phyloP scores from a whole-genome alignment of 331 rosid genomes.

The Spiraea crenata region DNA sequence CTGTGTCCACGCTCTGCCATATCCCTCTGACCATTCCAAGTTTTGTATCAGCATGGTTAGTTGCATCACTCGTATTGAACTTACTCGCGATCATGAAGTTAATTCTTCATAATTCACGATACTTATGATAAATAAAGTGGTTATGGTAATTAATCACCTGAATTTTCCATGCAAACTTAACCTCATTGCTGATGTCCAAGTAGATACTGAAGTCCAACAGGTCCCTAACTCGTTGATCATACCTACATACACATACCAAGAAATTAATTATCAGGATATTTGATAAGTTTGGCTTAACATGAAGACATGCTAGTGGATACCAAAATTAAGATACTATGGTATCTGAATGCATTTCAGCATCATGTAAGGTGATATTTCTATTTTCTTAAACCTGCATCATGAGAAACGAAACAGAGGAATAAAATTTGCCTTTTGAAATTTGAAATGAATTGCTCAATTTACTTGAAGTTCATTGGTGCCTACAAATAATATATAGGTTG shows the following conservation, averaged over 20 bases:
- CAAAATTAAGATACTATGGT: too few species aligned
- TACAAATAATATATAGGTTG: too few species aligned
- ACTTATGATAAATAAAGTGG: background rate
- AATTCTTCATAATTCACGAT: background rate
- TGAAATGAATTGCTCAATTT: too few species aligned
- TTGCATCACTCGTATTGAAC: background rate
- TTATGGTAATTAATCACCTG: constrained; percentile 48
- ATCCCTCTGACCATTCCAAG: constrained; percentile 62
- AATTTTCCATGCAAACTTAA: constrained; percentile 98
- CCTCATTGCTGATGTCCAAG: constrained; percentile 98
- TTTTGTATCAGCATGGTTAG: constrained; percentile 15
- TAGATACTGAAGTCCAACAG: constrained; percentile 96
- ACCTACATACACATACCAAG: constrained; percentile 42
- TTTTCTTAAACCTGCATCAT: too few species aligned
- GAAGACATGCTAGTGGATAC: too few species aligned
- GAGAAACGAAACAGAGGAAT: too few species aligned
- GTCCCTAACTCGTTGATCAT: constrained; percentile 81
- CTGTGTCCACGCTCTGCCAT: constrained; percentile 99
- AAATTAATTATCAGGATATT: too few species aligned
- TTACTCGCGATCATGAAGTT: background rate
- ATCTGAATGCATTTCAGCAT: too few species aligned
- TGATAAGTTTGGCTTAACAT: too few species aligned
- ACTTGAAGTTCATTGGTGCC: too few species aligned
- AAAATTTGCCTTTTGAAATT: too few species aligned
- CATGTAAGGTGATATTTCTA: too few species aligned